phyloP scores from a whole-genome alignment of 139 green algal species.

The Eudorina sp. region DNA sequence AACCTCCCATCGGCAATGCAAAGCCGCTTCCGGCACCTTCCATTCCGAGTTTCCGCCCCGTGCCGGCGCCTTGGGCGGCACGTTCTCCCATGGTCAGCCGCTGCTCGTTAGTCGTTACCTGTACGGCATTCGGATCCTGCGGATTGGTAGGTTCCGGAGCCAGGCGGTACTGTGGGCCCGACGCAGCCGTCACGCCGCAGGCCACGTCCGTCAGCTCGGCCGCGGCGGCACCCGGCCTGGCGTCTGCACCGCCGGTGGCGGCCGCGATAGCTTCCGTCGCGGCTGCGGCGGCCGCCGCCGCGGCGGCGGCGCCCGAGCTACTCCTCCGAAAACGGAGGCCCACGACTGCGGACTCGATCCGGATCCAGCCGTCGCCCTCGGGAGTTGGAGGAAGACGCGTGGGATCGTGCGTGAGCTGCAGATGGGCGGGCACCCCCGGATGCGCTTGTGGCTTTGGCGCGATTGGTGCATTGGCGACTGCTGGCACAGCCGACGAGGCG shows the following conservation, averaged over 20 bases:
- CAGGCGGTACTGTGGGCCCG: neutral
- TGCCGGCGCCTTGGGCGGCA: too few relatives aligned
- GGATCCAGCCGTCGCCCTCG: neutral
- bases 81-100: too few relatives aligned
- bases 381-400: neutral
- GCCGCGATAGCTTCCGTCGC: neutral
- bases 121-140: slow-evolving; percentile 15
- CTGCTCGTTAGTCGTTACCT: too few relatives aligned
- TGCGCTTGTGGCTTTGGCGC: neutral
- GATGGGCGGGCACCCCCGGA: neutral
- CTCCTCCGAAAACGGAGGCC: neutral
- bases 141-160: slow-evolving; percentile 21
- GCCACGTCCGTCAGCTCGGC: too few relatives aligned
- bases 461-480: neutral
- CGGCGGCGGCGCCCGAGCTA: neutral
- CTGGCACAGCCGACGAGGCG: neutral
- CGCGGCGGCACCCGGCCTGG: too few relatives aligned
- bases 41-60: too few relatives aligned
- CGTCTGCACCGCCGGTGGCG: too few relatives aligned
- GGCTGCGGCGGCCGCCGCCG: neutral
- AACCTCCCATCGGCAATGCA: too few relatives aligned
- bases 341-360: neutral
- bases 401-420: neutral
- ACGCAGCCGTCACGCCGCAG: too few relatives aligned
- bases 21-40: too few relatives aligned